Conservation (phyloP, 805 yeast genomes). For the Komagataella kurtzmanii region DNA sequence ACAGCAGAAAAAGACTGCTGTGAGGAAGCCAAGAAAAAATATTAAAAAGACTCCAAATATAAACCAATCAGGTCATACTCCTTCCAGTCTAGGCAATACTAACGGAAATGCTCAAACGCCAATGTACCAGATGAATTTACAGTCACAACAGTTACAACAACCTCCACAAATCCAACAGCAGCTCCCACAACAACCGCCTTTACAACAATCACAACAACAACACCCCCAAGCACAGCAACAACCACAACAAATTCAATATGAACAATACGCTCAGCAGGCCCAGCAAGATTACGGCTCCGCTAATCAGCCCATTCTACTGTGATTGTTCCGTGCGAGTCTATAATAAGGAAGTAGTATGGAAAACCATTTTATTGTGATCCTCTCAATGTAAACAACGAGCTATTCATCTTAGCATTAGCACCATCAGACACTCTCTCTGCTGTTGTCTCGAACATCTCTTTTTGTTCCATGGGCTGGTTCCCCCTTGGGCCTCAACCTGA, state of each 20-base stretch:
- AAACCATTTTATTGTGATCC: background rate
- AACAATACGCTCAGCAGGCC: background rate
- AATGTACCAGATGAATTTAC: background rate
- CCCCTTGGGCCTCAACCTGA: background rate
- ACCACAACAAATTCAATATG: background rate
- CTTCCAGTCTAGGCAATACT: background rate
- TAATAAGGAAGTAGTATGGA: background rate
- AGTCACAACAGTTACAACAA: background rate
- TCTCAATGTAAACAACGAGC: background rate
- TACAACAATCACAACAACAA: background rate
- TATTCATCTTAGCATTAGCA: background rate
- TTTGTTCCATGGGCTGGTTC: background rate
- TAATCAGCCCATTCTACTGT: background rate
- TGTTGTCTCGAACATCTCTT: background rate
- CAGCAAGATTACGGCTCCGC: background rate
- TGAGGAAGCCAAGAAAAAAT: background rate
- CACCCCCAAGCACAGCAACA: background rate
- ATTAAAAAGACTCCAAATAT: background rate
- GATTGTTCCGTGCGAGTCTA: background rate
- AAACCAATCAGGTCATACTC: background rate
- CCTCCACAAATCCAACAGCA: background rate
- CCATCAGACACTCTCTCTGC: background rate
- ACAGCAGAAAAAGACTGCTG: constrained; percentile 1
- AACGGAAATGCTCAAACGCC: background rate
- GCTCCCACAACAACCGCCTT: background rate